Conservation (phyloP, 2,329 filamentous ascomycete genomes). For the Claviceps sp. region DNA sequence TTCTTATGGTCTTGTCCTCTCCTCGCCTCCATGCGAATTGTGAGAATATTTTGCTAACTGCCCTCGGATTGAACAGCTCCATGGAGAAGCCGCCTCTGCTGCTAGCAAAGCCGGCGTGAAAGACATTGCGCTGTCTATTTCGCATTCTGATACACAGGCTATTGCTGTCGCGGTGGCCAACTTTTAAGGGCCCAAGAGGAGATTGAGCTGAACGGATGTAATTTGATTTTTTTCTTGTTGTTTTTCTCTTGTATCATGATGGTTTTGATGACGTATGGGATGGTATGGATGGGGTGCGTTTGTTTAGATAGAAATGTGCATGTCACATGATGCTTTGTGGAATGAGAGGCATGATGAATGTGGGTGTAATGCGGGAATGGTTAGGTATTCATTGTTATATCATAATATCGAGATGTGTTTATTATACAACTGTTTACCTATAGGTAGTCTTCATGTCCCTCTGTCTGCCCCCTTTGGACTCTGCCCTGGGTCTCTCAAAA, state of each 20-base stretch:
- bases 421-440: too few relatives aligned
- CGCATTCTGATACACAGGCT: constrained; percentile 86
- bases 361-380: too few relatives aligned
- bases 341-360: too few relatives aligned
- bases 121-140: constrained; percentile 84
- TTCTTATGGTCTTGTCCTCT: not conserved
- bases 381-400: too few relatives aligned
- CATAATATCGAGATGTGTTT: too few relatives aligned
- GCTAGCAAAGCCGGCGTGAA: constrained; percentile 82
- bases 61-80: constrained; percentile 43
- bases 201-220: not conserved
- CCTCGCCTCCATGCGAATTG: not conserved
- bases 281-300: too few relatives aligned
- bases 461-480: too few relatives aligned
- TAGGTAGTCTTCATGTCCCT: too few relatives aligned
- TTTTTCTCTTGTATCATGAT: not conserved
- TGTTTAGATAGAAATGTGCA: too few relatives aligned
- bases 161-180: constrained; percentile 85
- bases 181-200: constrained; percentile 36
- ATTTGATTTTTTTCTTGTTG: not conserved
- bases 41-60: constrained; percentile 22
- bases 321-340: too few relatives aligned
- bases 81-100: constrained; percentile 69
- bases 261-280: not conserved
- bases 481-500: too few relatives aligned